phyloP scores from a whole-genome alignment of 2,329 filamentous ascomycete species.

The Gaeumannomyces sp. region DNA sequence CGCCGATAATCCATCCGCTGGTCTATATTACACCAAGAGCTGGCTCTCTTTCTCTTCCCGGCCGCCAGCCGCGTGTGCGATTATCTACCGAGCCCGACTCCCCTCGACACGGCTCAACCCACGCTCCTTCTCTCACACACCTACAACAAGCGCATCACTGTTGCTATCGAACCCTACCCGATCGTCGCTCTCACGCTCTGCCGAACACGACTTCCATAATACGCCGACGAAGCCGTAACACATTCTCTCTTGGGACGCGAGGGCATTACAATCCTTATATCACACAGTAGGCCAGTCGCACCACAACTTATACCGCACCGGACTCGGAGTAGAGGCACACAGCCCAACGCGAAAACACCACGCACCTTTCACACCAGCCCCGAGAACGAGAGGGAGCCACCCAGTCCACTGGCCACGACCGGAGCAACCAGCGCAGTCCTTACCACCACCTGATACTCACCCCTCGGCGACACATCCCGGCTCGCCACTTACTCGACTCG shows the following conservation, averaged over 20 bases:
- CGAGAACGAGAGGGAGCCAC: not conserved
- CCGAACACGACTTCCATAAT: not conserved
- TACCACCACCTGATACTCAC: conserved; percentile 11
- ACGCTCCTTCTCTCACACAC: conserved; percentile 32
- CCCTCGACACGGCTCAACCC: conserved; percentile 32
- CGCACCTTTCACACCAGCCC: not conserved
- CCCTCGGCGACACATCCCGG: conserved; percentile 4
- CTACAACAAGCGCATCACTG: not conserved
- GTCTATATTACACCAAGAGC: conserved; percentile 46
- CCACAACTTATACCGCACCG: not conserved
- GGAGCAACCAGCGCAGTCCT: conserved; percentile 10
- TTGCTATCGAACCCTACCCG: not conserved
- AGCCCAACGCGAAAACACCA: not conserved
- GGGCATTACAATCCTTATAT: conserved; percentile 30
- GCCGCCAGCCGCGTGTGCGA: conserved; percentile 32
- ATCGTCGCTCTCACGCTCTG: not conserved
- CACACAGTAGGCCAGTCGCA: not conserved
- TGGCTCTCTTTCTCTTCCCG: conserved; percentile 45
- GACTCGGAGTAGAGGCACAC: not conserved
- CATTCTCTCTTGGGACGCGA: conserved; percentile 30
- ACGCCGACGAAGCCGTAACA: conserved; percentile 20
- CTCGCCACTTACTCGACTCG: conserved; percentile 7
- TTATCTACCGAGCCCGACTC: conserved; percentile 37
- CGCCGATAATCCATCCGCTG: conserved; percentile 30
- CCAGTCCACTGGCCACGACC: not conserved